Conservation (phyloP, 2,329 filamentous ascomycete genomes). For the Pestalotiopsis fici region DNA sequence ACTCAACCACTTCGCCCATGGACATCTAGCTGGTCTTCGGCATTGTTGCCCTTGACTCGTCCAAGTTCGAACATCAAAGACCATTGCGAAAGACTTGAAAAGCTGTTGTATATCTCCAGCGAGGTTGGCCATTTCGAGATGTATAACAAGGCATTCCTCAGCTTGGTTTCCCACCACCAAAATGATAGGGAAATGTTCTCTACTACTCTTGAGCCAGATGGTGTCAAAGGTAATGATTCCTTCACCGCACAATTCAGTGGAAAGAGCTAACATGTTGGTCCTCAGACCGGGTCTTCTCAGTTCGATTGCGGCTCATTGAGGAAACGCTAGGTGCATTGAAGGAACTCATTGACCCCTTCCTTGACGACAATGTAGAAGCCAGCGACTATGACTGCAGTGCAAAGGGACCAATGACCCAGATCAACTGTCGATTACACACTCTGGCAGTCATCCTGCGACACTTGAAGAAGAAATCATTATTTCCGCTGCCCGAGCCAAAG, state of each 20-base stretch:
- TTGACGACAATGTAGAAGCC: background rate
- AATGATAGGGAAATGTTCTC: background rate
- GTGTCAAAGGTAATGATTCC: background rate
- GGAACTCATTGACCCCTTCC: background rate
- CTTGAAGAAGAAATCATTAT: background rate
- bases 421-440: background rate
- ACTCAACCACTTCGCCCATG: background rate
- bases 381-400: background rate
- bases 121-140: background rate
- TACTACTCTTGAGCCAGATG: background rate
- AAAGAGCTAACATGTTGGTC: background rate
- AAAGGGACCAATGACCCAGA: background rate
- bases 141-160: background rate
- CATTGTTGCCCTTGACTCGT: too few species aligned
- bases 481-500: background rate
- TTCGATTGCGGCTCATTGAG: background rate
- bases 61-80: too few species aligned
- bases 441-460: background rate
- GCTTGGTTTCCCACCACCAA: background rate
- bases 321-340: background rate
- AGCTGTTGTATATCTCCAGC: background rate
- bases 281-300: background rate
- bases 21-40: background rate
- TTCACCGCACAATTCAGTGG: background rate
- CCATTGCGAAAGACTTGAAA: background rate